Evolutionary conservation across 495 filamentous ascomycete genomes (phyloP).

Genomic region (Aspergillus homomorphus): DNA sequence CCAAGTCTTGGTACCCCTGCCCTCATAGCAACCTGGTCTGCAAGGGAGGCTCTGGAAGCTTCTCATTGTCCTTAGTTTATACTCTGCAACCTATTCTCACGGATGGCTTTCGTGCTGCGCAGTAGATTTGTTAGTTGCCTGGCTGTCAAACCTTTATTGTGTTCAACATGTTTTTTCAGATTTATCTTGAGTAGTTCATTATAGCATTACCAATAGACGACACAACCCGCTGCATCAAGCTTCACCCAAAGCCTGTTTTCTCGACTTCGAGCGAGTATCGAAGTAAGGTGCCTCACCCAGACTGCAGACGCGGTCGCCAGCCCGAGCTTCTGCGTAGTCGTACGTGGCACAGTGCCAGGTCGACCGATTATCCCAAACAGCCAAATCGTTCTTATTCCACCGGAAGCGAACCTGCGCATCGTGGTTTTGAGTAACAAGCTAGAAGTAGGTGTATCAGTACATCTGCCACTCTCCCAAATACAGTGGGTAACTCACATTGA

Average conservation of each 20-base stretch:
- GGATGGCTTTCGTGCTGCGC: too few relatives aligned
- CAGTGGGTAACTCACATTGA: conserved; percentile 34
- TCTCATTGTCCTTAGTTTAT: too few relatives aligned
- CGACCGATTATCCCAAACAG: conserved; percentile 75
- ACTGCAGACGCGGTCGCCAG: conserved; percentile 57
- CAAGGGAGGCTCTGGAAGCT: background rate
- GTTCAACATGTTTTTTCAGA: background rate
- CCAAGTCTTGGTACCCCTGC: too few relatives aligned
- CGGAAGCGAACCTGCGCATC: conserved; percentile 68
- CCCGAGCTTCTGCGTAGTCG: conserved; percentile 52
- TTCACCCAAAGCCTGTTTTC: conserved; percentile 22
- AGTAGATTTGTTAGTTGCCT: too few relatives aligned
- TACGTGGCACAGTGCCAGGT: conserved; percentile 69
- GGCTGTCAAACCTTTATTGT: too few relatives aligned
- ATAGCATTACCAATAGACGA: background rate
- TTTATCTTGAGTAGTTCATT: background rate
- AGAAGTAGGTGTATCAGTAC: background rate
- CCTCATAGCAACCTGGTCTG: background rate
- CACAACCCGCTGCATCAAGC: background rate
- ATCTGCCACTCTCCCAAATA: conserved; percentile 39
- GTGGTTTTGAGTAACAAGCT: conserved; percentile 66
- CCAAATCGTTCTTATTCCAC: conserved; percentile 61
- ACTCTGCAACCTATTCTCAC: too few relatives aligned
- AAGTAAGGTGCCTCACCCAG: conserved; percentile 66
- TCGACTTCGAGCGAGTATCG: conserved; percentile 44